phyloP scores from a whole-genome alignment of 148 eudicot species.

The Drosera capensis region DNA sequence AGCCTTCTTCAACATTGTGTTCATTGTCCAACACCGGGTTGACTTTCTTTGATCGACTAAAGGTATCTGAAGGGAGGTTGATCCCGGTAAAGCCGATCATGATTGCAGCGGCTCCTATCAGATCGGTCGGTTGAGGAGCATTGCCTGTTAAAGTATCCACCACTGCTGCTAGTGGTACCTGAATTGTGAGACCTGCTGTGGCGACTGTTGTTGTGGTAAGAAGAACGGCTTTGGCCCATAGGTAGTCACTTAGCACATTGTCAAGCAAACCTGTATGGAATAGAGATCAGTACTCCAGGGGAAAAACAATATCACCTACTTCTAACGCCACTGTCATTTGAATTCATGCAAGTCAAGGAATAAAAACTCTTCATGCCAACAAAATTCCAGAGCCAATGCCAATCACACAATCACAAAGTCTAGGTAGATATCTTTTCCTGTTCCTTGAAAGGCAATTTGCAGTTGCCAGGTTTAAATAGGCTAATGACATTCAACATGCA shows the following conservation, averaged over 20 bases:
- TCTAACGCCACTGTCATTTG: no score
- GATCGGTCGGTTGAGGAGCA: constrained; percentile 50
- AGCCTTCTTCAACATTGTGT: constrained; percentile 9
- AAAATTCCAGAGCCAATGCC: no score
- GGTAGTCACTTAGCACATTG: constrained; percentile 85
- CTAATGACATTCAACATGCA: no score
- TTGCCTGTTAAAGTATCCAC: constrained; percentile 66
- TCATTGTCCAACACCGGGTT: constrained; percentile 22
- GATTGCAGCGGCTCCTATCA: constrained; percentile 71
- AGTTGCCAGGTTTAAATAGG: no score
- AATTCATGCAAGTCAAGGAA: no score
- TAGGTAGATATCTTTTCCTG: no score
- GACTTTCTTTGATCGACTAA: constrained; percentile 27
- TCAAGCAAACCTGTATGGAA: constrained; percentile 58
- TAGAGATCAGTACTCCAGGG: no score
- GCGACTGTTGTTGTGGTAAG: constrained; percentile 90
- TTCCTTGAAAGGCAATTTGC: no score
- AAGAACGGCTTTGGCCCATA: constrained; percentile 97
- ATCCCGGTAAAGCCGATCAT: constrained; percentile 83
- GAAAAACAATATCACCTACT: no score
- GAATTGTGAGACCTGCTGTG: constrained; percentile 96
- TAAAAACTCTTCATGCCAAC: no score
- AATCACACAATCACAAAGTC: no score
- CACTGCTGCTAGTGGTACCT: constrained; percentile 84
- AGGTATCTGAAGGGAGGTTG: constrained; percentile 55